These are phyloP conservation scores for Fraxinus quadrangulata DNA, from an alignment of 257 asterid species.

Conservation along the genomic window DNA sequence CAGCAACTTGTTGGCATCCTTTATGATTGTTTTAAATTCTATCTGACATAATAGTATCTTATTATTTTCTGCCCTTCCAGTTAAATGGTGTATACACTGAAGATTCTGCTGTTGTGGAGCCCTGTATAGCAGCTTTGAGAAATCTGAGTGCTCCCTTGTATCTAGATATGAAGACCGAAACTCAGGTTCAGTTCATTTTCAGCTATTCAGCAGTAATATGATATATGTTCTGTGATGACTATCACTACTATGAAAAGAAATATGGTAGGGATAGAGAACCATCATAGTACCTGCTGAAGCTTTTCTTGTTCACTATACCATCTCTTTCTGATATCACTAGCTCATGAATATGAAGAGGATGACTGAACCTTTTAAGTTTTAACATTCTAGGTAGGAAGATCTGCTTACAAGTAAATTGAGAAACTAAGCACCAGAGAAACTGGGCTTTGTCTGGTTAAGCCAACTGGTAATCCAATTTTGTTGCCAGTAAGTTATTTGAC, in stretches of 20 bases:
- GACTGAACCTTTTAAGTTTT: not conserved
- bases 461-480: slow-evolving; percentile 13
- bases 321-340: not conserved
- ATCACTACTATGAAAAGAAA: not conserved
- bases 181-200: slow-evolving; percentile 55
- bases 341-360: not conserved
- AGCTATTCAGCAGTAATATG: slow-evolving; percentile 11
- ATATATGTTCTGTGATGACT: not conserved
- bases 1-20: slow-evolving; percentile 26
- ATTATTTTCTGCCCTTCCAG: slow-evolving; percentile 40
- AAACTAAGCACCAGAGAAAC: slow-evolving; percentile 16
- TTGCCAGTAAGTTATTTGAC: not conserved
- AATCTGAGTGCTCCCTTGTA: slow-evolving; percentile 61
- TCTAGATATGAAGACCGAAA: slow-evolving; percentile 55
- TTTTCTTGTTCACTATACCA: not conserved
- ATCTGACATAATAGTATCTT: slow-evolving; percentile 17
- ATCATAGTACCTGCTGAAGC: not conserved
- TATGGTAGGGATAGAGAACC: not conserved
- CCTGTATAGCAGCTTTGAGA: slow-evolving; percentile 67
- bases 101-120: slow-evolving; percentile 57
- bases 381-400: not conserved
- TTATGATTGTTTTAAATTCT: slow-evolving; percentile 3
- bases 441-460: slow-evolving; percentile 2
- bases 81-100: slow-evolving; percentile 41
- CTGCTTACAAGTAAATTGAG: not conserved